A percentile compares a stretch with the other conserved stretches of the same genome.
Evolutionary conservation across 2,329 filamentous ascomycete species (phyloP).

Genomic region (Albophoma yamanashiensis): DNA sequence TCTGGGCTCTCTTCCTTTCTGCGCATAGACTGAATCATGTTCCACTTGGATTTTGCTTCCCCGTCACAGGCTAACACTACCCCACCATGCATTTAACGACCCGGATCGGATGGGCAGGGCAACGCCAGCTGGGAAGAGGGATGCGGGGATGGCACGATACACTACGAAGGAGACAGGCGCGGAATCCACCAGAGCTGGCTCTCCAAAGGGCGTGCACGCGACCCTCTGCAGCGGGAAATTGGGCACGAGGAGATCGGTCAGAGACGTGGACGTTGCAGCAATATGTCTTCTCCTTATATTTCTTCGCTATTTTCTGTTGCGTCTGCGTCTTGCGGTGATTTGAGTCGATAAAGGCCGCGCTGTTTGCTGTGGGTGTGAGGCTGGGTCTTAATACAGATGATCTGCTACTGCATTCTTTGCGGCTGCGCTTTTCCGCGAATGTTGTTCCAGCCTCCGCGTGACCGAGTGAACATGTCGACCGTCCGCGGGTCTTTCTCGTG

Average conservation of each 20-base stretch:
- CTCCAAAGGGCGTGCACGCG: neutral
- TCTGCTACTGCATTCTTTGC: neutral
- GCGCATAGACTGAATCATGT: conserved; percentile 26
- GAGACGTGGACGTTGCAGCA: neutral
- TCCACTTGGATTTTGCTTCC: conserved; percentile 19
- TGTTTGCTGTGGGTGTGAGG: conserved; percentile 5
- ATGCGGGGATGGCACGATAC: neutral
- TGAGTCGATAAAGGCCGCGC: neutral
- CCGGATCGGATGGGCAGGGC: neutral
- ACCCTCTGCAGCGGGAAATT: neutral
- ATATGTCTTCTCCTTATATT: conserved; percentile 7
- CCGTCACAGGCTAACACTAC: conserved; percentile 7
- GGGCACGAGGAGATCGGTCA: neutral
- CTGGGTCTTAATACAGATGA: conserved; percentile 10
- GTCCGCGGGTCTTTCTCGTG: neutral
- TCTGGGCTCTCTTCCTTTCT: conserved; percentile 12
- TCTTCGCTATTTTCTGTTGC: conserved; percentile 3
- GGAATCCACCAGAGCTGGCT: neutral
- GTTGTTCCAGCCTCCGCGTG: no score
- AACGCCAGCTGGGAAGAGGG: neutral
- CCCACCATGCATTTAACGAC: conserved; percentile 8
- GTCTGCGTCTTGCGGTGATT: neutral
- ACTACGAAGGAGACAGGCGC: neutral
- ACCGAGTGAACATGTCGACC: neutral
- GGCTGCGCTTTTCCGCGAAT: neutral